A percentile compares a stretch with the other conserved stretches of the same genome.
These are phyloP conservation scores for Leptoxyphium fumago DNA, from an alignment of 2,329 filamentous ascomycete genomes.

Conservation along the genomic window DNA sequence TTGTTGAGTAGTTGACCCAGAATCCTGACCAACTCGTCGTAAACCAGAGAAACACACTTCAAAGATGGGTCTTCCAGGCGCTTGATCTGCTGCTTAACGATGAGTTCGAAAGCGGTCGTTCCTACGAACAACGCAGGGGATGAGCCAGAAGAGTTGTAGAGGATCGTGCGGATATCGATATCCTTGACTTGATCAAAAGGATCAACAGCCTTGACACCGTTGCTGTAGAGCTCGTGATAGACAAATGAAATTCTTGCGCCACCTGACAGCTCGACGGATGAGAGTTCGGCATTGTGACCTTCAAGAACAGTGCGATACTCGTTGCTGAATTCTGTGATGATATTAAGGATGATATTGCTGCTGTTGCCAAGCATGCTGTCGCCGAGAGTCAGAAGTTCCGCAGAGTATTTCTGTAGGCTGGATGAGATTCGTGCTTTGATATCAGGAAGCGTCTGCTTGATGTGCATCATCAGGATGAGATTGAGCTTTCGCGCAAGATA, in stretches of 20 bases:
- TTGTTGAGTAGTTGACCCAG: constrained; percentile 80
- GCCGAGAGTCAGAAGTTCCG: constrained; percentile 69
- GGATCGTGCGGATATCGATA: constrained; percentile 86
- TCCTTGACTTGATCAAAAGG: constrained; percentile 97
- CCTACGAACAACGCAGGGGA: constrained; percentile 94
- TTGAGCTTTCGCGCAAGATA: constrained; percentile 95
- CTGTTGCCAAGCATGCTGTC: constrained; percentile 94
- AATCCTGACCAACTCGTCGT: constrained; percentile 93
- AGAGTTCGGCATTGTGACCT: constrained; percentile 91
- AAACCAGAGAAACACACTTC: constrained; percentile 94
- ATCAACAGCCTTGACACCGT: constrained; percentile 93
- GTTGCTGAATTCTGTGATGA: constrained; percentile 97
- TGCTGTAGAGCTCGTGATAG: constrained; percentile 95
- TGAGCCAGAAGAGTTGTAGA: constrained; percentile 98
- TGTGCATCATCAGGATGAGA: constrained; percentile 99
- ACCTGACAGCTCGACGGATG: constrained; percentile 83
- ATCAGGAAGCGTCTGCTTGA: constrained; percentile 96
- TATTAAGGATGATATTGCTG: constrained; percentile 91
- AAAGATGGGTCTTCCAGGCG: constrained; percentile 87
- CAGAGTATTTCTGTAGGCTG: constrained; percentile 79
- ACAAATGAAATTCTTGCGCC: constrained; percentile 98
- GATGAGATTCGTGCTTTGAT: constrained; percentile 96
- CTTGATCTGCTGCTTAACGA: constrained; percentile 98
- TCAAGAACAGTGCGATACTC: constrained; percentile 94
- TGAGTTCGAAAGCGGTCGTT: constrained; percentile 94